Evolutionary conservation across 73 alveolate species (phyloP).

Genomic region (Tetrahymena borealis): DNA sequence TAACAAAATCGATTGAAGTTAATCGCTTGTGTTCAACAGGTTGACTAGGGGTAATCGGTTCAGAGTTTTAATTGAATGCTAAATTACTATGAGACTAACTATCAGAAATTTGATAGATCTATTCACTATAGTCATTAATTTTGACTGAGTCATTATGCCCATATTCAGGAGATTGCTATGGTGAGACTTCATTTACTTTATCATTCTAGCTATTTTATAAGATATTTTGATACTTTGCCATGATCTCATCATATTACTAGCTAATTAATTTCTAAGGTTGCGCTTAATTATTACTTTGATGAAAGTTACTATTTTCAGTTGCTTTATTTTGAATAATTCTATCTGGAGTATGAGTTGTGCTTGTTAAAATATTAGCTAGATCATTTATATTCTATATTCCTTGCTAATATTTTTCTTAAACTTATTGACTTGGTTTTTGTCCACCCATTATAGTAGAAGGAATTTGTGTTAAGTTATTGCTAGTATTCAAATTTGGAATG

Average conservation of each 20-base stretch:
- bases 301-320: not conserved
- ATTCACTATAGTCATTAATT: not conserved
- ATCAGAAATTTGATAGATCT: not conserved
- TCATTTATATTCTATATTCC: not conserved
- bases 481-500: not conserved
- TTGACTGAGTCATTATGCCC: not conserved
- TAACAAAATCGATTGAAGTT: not conserved
- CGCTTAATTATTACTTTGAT: not conserved
- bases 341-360: not conserved
- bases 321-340: not conserved
- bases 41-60: not conserved
- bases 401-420: not conserved
- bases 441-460: not conserved
- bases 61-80: not conserved
- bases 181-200: not conserved
- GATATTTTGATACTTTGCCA: not conserved
- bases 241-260: not conserved
- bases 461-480: not conserved
- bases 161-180: not conserved
- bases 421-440: not conserved
- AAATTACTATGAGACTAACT: not conserved
- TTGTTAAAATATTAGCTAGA: not conserved
- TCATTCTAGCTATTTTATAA: not conserved
- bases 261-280: not conserved
- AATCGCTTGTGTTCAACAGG: not conserved